Evolutionary conservation across 176 grass and related monocot species (phyloP).

Genomic region (Triticum dicoccoides): DNA sequence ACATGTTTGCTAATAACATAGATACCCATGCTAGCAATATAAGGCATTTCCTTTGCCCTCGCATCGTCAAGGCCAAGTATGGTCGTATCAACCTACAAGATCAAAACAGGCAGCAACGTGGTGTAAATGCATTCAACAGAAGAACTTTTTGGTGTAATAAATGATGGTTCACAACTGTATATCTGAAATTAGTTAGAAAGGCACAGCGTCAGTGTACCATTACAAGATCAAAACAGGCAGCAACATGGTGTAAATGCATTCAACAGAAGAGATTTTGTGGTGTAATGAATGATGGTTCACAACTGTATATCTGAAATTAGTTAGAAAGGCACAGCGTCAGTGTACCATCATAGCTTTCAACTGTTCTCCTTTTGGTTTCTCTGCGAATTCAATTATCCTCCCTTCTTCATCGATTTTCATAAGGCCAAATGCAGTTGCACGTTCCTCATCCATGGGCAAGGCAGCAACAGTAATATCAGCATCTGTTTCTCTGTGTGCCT

Average conservation of each 20-base stretch:
- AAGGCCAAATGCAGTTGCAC: conserved; percentile 89
- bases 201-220: conserved; percentile 44
- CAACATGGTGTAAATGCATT: conserved; percentile 9
- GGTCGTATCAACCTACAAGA: conserved; percentile 83
- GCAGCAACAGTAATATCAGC: conserved; percentile 92
- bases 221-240: conserved; percentile 22
- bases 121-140: conserved; percentile 23
- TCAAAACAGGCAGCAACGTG: conserved; percentile 20
- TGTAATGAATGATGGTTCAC: conserved; percentile 9
- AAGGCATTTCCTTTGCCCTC: conserved; percentile 89
- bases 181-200: conserved; percentile 27
- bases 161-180: conserved; percentile 15
- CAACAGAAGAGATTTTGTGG: conserved; percentile 9
- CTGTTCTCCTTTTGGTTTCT: conserved; percentile 93
- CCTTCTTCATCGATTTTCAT: conserved; percentile 99
- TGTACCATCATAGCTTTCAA: conserved; percentile 93
- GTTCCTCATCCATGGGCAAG: conserved; percentile 86
- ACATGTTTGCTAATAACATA: conserved; percentile 95
- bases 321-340: conserved; percentile 1
- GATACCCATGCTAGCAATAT: conserved; percentile 98
- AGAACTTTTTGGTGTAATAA: conserved; percentile 8
- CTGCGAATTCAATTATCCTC: conserved; percentile 77
- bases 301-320: conserved; percentile 28
- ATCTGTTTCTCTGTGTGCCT: conserved; percentile 87
- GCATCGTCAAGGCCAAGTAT: conserved; percentile 80